Evolutionary conservation across 208 protist genomes (phyloP), one percentile per base, ranked within the genome.

Genomic region (Crithidia bombi): DNA sequence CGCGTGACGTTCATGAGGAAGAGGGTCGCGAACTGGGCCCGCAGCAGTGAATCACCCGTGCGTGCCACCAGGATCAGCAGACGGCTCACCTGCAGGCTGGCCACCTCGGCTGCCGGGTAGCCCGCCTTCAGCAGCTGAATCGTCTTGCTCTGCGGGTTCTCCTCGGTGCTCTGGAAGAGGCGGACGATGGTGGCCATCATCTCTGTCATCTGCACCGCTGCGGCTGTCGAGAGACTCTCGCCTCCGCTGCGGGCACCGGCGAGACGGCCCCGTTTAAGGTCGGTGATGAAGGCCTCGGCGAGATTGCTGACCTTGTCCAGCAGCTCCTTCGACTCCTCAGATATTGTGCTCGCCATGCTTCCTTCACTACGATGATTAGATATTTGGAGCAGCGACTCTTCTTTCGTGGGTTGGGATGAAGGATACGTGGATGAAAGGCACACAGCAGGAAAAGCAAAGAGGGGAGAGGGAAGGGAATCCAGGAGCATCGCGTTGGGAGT

Each of bases 1-100:
- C 90, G 87, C 14, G 86, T 90, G n/a, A 93, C 86, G 65, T 95
- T 95, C 74, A 83, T 92, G 7, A 95, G 81, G 54, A 95, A 78
- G 19, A 95, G 76, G 51, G 81, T 87, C 35, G 67, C 63, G 59
- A 92, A 91, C 74, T 91, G 87, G 17, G 87, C 75, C 2, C 87
- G 90, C 28, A 92, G 65, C 25, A 92, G 58, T 12, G 75, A 70
- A 30, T 89, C 83, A 6, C 85, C 83, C 21, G 81, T 81, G 67
- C 78, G 78, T 3, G 69, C 82, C n/a, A 93, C 79, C 21, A 91
- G 65, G 30, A 73, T 30, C 21, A 95, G 59, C 15, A 95, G 68
- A 2, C 81, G 69, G 9, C 71, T 54, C 39, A 93, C 86, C 50
- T 88, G 82, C 21, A 61, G 41, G 26, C 71, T 89, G 15, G 86